Percentiles rank a stretch among this genome's conserved stretches.
phyloP scores from a whole-genome alignment of 177 flowering plant species.

The Tripterygium wilfordii region DNA sequence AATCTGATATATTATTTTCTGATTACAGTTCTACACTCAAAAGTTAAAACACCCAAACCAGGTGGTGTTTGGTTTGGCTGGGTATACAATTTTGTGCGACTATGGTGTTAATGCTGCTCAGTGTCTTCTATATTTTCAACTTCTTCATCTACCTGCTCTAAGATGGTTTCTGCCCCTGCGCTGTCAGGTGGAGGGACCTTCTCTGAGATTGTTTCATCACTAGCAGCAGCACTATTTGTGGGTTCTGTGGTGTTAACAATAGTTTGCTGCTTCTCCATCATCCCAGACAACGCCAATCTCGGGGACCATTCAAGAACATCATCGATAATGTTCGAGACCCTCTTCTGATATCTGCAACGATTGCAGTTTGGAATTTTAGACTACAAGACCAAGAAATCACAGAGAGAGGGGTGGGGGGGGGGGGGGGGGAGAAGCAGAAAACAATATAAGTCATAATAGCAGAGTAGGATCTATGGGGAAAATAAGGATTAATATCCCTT shows the following conservation, averaged over 20 bases:
- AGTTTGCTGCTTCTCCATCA: constrained; percentile 78
- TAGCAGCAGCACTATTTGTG: constrained; percentile 27
- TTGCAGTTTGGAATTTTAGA: constrained; percentile 1
- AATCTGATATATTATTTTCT: constrained; percentile 17
- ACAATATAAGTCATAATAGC: too few relatives aligned
- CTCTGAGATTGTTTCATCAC: constrained; percentile 22
- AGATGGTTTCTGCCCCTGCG: constrained; percentile 17
- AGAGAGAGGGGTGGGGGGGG: too few relatives aligned
- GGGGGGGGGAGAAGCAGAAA: too few relatives aligned
- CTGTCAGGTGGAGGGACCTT: constrained; percentile 19
- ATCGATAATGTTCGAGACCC: constrained; percentile 92
- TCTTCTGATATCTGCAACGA: constrained; percentile 80
- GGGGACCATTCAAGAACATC: constrained; percentile 99
- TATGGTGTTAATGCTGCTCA: constrained; percentile 19
- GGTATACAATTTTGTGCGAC: constrained; percentile 15
- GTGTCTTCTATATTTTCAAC: constrained; percentile 20
- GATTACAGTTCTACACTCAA: constrained; percentile 33
- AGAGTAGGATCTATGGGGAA: too few relatives aligned
- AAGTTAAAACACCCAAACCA: background rate
- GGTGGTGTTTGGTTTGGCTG: too few relatives aligned
- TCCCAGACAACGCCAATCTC: constrained; percentile 80
- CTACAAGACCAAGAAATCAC: too few relatives aligned
- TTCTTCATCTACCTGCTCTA: constrained; percentile 29
- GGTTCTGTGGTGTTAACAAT: constrained; percentile 52
- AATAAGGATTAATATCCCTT: too few relatives aligned